These are phyloP conservation scores for Aspergillus kassunensis DNA, from an alignment of 495 filamentous ascomycete genomes.

Conservation along the genomic window DNA sequence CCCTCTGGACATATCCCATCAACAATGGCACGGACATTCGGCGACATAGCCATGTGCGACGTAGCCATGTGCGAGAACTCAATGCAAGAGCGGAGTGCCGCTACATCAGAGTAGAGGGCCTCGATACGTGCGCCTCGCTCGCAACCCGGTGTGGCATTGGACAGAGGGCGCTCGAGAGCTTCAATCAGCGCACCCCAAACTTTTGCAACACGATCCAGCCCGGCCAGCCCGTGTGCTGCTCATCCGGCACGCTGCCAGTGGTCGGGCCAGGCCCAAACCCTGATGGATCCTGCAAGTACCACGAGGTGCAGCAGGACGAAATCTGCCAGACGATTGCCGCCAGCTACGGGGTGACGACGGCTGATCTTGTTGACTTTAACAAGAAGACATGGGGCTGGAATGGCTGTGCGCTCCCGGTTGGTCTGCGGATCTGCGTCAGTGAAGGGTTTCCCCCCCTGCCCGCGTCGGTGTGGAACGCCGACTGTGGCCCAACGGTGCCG, in stretches of 20 bases:
- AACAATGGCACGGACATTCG: not conserved
- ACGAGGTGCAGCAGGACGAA: not conserved
- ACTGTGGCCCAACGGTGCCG: conserved; percentile 43
- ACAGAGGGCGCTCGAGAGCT: not conserved
- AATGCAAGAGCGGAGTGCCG: not conserved
- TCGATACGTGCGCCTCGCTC: not conserved
- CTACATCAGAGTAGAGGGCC: not conserved
- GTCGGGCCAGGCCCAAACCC: not conserved
- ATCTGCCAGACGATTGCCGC: not conserved
- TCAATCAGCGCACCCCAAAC: not conserved
- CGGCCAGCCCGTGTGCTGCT: not conserved
- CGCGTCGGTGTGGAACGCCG: conserved; percentile 22
- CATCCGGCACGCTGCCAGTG: not conserved
- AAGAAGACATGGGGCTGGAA: conserved; percentile 44
- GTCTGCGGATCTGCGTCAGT: conserved; percentile 43
- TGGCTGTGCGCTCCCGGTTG: conserved; percentile 34
- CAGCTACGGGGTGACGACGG: conserved; percentile 20
- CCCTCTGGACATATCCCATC: not conserved
- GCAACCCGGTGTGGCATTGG: not conserved
- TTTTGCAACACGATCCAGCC: not conserved
- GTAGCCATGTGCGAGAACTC: not conserved
- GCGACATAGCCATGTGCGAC: not conserved
- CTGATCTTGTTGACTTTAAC: conserved; percentile 33
- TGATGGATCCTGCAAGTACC: not conserved
- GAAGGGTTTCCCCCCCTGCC: conserved; percentile 44